Evolutionary conservation across 2,329 filamentous ascomycete genomes (phyloP).

Genomic region (Ceratocystis colombiana): DNA sequence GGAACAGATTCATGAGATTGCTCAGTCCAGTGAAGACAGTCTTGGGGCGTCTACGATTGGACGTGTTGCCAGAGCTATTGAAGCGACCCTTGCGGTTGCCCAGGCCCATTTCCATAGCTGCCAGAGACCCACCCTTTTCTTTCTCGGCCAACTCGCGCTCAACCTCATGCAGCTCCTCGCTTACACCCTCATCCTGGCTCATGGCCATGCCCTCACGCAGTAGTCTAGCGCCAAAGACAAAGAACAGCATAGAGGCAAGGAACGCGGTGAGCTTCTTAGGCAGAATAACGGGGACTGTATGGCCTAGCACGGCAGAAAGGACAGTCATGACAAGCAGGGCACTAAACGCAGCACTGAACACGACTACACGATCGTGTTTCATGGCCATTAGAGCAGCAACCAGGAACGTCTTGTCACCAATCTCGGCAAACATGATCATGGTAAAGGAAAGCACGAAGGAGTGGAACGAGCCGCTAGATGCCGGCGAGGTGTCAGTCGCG

Average conservation of each 20-base stretch:
- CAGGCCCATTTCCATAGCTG: constrained; percentile 65
- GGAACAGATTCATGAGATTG: constrained; percentile 76
- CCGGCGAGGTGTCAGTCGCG: constrained; percentile 29
- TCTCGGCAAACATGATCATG: constrained; percentile 95
- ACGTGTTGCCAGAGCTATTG: constrained; percentile 60
- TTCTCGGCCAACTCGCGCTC: constrained; percentile 90
- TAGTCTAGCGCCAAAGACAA: constrained; percentile 78
- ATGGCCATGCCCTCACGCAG: constrained; percentile 80
- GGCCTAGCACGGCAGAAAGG: constrained; percentile 81
- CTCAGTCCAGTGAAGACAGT: constrained; percentile 53
- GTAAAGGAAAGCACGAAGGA: constrained; percentile 86
- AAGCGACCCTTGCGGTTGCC: constrained; percentile 66
- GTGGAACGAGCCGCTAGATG: constrained; percentile 50
- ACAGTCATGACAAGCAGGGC: constrained; percentile 92
- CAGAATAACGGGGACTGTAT: constrained; percentile 80
- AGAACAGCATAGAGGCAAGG: constrained; percentile 72
- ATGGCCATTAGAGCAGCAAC: constrained; percentile 98
- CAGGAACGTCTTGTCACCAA: constrained; percentile 97
- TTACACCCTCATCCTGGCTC: constrained; percentile 78
- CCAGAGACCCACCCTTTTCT: constrained; percentile 64
- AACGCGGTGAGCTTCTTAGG: constrained; percentile 87
- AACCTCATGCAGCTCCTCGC: constrained; percentile 96
- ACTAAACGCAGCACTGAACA: constrained; percentile 89
- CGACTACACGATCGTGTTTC: constrained; percentile 87
- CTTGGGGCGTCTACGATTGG: constrained; percentile 40